phyloP scores from a whole-genome alignment of 768 basidiomycete genomes.

The Suillus weaverae region DNA sequence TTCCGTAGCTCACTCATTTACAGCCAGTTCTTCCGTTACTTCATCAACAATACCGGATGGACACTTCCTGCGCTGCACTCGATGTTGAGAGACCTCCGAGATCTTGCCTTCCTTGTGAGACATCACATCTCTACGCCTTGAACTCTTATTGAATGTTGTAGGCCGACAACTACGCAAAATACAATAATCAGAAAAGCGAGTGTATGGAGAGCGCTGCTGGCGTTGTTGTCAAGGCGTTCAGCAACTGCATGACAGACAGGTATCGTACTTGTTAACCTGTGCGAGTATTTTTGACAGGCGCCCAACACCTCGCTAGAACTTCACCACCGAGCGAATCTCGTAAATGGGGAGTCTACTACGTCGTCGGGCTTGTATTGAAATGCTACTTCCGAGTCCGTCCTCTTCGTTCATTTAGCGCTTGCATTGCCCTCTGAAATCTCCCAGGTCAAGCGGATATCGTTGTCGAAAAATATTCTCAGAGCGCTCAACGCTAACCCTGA shows the following conservation, averaged over 20 bases:
- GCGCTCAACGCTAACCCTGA: constrained; percentile 85
- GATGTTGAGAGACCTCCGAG: constrained; percentile 76
- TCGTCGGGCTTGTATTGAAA: constrained; percentile 89
- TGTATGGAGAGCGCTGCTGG: constrained; percentile 87
- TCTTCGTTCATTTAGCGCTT: not conserved
- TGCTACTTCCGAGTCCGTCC: constrained; percentile 85
- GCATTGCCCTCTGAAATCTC: constrained; percentile 1
- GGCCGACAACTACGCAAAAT: constrained; percentile 64
- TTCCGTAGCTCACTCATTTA: constrained; percentile 4
- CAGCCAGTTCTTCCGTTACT: constrained; percentile 76
- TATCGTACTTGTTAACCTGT: constrained; percentile 25
- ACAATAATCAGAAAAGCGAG: constrained; percentile 56
- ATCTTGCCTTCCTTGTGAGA: constrained; percentile 80
- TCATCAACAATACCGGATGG: constrained; percentile 84
- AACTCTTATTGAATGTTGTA: constrained; percentile 22
- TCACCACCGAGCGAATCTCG: constrained; percentile 73
- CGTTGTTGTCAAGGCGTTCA: constrained; percentile 86
- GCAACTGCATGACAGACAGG: constrained; percentile 85
- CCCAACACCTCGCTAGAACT: constrained; percentile 38
- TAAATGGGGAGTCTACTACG: constrained; percentile 91
- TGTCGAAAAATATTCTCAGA: constrained; percentile 89
- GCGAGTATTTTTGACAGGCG: not conserved
- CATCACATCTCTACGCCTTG: not conserved
- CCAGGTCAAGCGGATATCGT: constrained; percentile 87
- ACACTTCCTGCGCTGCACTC: constrained; percentile 81